phyloP scores from a whole-genome alignment of 768 basidiomycete species.

The Russula ochroleuca region DNA sequence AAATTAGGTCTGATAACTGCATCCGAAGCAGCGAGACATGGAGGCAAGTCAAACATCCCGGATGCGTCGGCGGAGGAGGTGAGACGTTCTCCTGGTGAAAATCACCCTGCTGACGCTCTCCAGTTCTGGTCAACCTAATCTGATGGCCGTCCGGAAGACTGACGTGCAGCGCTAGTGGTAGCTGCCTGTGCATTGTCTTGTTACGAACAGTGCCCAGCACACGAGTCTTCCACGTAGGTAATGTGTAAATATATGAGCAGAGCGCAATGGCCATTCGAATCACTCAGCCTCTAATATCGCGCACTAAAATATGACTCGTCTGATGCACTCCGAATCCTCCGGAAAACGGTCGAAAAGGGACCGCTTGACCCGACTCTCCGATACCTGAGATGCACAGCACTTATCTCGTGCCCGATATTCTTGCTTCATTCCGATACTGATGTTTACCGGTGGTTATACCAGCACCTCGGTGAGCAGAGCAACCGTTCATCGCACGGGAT shows the following conservation, averaged over 20 bases:
- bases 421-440: too few species aligned
- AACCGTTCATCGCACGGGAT: too few species aligned
- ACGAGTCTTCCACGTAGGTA: neutral
- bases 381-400: too few species aligned
- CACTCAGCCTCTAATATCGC: neutral
- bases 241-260: neutral
- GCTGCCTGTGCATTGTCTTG: neutral
- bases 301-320: neutral
- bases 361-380: neutral
- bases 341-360: neutral
- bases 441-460: too few species aligned
- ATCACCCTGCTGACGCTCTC: neutral
- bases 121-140: slow-evolving; percentile 17
- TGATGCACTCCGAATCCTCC: neutral
- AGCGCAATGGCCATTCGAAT: neutral
- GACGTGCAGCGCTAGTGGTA: neutral
- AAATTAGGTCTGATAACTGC: slow-evolving; percentile 64
- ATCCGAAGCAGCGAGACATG: slow-evolving; percentile 55
- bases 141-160: neutral
- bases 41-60: slow-evolving; percentile 53
- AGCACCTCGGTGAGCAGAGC: too few species aligned
- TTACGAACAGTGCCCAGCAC: neutral
- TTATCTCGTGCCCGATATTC: too few species aligned
- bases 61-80: slow-evolving; percentile 56
- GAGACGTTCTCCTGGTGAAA: slow-evolving; percentile 25